Evolutionary conservation across 1,284 basidiomycete genomes (phyloP).

Genomic region (Volvariella surrecta): DNA sequence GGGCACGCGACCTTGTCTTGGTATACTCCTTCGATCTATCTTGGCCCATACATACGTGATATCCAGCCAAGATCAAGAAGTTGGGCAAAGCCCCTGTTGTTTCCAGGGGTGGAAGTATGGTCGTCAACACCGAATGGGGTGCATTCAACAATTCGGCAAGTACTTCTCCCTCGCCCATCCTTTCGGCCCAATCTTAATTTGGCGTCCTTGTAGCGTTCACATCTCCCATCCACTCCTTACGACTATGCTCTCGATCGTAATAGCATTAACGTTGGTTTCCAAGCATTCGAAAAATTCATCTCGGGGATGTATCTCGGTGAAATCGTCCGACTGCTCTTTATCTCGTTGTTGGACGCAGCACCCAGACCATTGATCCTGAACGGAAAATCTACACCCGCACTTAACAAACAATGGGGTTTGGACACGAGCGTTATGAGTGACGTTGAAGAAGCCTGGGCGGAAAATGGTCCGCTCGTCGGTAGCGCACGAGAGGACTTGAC

Average conservation of each 20-base stretch:
- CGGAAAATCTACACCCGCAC: conserved; percentile 60
- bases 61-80: conserved; percentile 69
- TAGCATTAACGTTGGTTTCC: conserved; percentile 90
- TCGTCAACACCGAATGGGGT: conserved; percentile 98
- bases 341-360: conserved; percentile 79
- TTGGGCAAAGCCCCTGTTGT: conserved; percentile 55
- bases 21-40: too few species aligned
- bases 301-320: conserved; percentile 99
- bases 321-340: conserved; percentile 79
- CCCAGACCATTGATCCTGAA: conserved; percentile 70
- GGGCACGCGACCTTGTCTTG: background rate
- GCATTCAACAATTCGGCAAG: conserved; percentile 85
- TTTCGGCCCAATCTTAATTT: conserved; percentile 3
- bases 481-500: conserved; percentile 14
- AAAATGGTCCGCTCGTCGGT: conserved; percentile 20
- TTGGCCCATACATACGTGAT: too few species aligned
- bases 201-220: conserved; percentile 48
- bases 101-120: conserved; percentile 71
- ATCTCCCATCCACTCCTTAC: conserved; percentile 85
- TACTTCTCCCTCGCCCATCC: conserved; percentile 5
- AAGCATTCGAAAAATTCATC: conserved; percentile 97
- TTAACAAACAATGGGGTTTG: conserved; percentile 91
- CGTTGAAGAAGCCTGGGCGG: conserved; percentile 70
- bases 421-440: conserved; percentile 91
- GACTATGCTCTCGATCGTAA: conserved; percentile 91